Evolutionary conservation across 1,139 yeast species (phyloP), one percentile per base, ranked within the genome.

Genomic region (Nakaseomyces sp.): DNA sequence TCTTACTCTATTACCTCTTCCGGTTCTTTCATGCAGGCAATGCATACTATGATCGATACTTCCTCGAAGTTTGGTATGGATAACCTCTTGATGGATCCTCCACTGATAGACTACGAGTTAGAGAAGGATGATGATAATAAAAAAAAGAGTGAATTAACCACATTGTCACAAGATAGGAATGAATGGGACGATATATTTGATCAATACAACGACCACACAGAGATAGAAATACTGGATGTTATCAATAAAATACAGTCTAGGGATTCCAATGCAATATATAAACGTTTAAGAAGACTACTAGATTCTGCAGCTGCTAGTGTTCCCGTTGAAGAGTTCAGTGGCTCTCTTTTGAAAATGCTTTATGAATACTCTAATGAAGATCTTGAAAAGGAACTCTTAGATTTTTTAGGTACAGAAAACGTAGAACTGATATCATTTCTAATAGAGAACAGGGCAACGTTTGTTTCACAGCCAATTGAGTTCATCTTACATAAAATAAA

Each of bases 351-450:
- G 15, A 49, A 51, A 29, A 54, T 70, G 2, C 44, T 64, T 4
- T 50, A 53, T 10, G 47, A 56, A 1, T 46, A 73, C 8, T 53
- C 53, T 13, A 51, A 58, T 1, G 64, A 70, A 29, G 58, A 64
- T 6, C 58, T 71, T 30, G 87, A 80, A 44, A 83, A 79, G 42
- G 83, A 78, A 41, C 61, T 91, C 31, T 79, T 86, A 50, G 96
- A 88, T 57, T 71, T 85, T 8, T 64, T 91, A 4, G 97, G 98
- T 0, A 83, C 79, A 54, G 96, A 87, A 30, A 83, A 87, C 56
- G 73, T 91, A 49, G 95, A 87, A 43, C 64, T 88, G 43, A 83
- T 88, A 8, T 71, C 88, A 1, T 76, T 73, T 43, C 65, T 91
- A 13, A 61, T 89, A 3, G 77, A 77, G 47, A 68, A 79, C 44